A percentile compares a stretch with the other conserved stretches of the same genome.
These are phyloP conservation scores for Vigna angularis DNA, from an alignment of 306 rosid genomes.

Conservation along the genomic window DNA sequence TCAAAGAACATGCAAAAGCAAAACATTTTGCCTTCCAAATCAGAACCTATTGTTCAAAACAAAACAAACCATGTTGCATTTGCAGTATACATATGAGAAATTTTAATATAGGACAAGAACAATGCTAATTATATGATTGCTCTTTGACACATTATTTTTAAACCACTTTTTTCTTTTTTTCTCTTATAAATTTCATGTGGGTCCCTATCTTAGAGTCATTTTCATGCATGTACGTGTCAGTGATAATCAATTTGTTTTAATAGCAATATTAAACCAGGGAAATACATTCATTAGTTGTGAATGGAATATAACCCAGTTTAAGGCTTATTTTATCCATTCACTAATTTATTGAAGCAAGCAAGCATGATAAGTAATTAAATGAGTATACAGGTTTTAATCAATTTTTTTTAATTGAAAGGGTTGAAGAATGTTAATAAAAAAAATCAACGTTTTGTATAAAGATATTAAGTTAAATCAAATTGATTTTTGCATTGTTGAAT, in stretches of 20 bases:
- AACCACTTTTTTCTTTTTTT: no score
- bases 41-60: slow-evolving; percentile 26
- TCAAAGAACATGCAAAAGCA: slow-evolving; percentile 45
- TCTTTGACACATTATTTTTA: neutral
- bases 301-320: neutral
- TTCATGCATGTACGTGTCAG: neutral
- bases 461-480: neutral
- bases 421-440: no score
- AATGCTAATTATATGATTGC: neutral
- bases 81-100: neutral
- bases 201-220: neutral
- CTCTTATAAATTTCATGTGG: neutral
- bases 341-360: neutral
- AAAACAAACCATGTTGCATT: slow-evolving; percentile 40
- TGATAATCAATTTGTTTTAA: neutral
- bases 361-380: neutral
- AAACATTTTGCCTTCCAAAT: slow-evolving; percentile 46
- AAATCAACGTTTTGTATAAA: neutral
- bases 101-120: slow-evolving; percentile 14
- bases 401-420: no score
- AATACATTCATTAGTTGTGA: neutral
- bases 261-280: no score
- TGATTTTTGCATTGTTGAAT: neutral
- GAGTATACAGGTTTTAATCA: no score
- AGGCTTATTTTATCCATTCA: neutral